These are phyloP conservation scores for Cladophialophora psammophila DNA, from an alignment of 2,329 filamentous ascomycete genomes.

Conservation along the genomic window DNA sequence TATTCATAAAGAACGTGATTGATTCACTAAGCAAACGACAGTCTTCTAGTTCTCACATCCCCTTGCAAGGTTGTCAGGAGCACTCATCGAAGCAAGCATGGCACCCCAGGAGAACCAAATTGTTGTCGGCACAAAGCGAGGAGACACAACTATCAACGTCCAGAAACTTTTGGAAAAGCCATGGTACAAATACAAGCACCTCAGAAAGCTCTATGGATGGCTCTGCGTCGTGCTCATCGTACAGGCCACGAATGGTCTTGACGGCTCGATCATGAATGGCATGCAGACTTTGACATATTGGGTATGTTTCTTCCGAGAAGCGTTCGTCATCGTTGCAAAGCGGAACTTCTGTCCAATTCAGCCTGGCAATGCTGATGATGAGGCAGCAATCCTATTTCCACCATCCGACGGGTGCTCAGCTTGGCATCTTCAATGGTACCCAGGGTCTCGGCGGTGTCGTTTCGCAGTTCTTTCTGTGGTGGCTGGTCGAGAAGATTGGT, in stretches of 20 bases:
- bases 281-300: constrained; percentile 40
- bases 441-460: constrained; percentile 27
- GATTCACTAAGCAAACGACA: neutral
- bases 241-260: constrained; percentile 23
- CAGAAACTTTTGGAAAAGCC: constrained; percentile 28
- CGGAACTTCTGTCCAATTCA: neutral
- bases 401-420: constrained; percentile 37
- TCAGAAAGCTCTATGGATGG: constrained; percentile 27
- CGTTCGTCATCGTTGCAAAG: neutral
- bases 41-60: neutral
- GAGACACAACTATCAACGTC: constrained; percentile 27
- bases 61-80: neutral
- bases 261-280: constrained; percentile 43
- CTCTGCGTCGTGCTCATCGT: constrained; percentile 30
- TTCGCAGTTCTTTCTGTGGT: constrained; percentile 28
- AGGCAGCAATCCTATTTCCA: constrained; percentile 42
- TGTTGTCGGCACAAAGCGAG: constrained; percentile 23
- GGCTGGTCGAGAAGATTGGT: constrained; percentile 28
- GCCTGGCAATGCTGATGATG: neutral
- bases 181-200: constrained; percentile 30
- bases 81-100: constrained; percentile 9
- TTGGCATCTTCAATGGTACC: constrained; percentile 28
- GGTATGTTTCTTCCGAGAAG: constrained; percentile 9
- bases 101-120: constrained; percentile 24
- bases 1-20: constrained; percentile 3